Percentiles rank a stretch among this genome's conserved stretches.
Evolutionary conservation across 1,284 basidiomycete genomes (phyloP).

Genomic region (Austropuccinia psidii): DNA sequence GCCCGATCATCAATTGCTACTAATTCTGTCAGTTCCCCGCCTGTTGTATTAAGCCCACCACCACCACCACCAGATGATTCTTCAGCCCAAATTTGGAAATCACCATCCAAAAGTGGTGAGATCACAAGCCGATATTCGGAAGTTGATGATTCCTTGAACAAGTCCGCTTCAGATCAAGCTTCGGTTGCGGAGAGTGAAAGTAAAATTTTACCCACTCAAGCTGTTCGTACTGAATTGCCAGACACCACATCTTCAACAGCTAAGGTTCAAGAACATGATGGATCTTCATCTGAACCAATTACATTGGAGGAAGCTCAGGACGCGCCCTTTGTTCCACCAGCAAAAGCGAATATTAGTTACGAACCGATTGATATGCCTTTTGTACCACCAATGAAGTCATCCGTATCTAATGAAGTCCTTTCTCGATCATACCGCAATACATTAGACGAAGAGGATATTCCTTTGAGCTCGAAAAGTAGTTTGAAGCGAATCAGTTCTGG

Average conservation of each 20-base stretch:
- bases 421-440: not conserved
- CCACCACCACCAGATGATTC: not conserved
- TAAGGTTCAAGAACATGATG: too few relatives aligned
- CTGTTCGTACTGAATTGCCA: too few relatives aligned
- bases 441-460: not conserved
- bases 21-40: not conserved
- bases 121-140: not conserved
- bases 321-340: slow-evolving; percentile 25
- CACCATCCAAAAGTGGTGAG: not conserved
- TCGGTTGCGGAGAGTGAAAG: too few relatives aligned
- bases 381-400: not conserved
- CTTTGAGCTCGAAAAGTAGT: not conserved
- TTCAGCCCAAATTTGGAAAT: not conserved
- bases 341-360: not conserved
- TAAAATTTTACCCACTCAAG: too few relatives aligned
- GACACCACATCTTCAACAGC: too few relatives aligned
- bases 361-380: not conserved
- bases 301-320: not conserved
- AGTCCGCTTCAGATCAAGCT: too few relatives aligned
- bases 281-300: too few relatives aligned
- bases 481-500: not conserved
- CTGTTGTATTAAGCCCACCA: not conserved
- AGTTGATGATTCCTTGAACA: too few relatives aligned
- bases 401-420: not conserved
- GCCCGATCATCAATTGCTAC: too few relatives aligned